Evolutionary conservation across 768 basidiomycete genomes (phyloP), one percentile per base, ranked within the genome.

Genomic region (Termitomyces sp.): DNA sequence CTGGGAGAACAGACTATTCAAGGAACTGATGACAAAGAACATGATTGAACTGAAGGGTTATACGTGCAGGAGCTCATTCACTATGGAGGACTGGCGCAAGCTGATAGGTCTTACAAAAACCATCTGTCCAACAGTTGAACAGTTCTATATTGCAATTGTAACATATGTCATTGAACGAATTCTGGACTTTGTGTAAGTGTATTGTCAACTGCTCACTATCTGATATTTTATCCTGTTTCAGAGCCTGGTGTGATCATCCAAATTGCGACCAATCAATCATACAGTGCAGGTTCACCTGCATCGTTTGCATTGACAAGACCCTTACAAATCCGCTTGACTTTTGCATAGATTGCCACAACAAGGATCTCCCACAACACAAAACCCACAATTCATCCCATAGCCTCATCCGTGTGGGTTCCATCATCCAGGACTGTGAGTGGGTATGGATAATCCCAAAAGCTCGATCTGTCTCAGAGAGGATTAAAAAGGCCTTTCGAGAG

Each of bases 141-240:
- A 57, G 32, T 61, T 61, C 32, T 57, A 57, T 33, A 46, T 28
- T 16, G 51, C 49, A n/a, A 61, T 57, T 35, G 55, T 12, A 50
- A 15, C 7, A n/a, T n/a, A n/a, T 22, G 33, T 50, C 15, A 13
- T 49, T 39, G 39, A 39, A 3, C 13, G 13, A 39, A 12, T 39
- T 39, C 39, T 12, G 15, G 2, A 39, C 6, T 39, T 39, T 15
- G 0, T 0, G 39, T 39, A 39, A 39, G 39, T 12, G 16, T 15
- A 39, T 39, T 13, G 16, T 39, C 15, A 13, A 39, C 38, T 13
- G 11, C 8, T 39, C 38, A 11, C 15, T 13, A 39, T 39, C n/a
- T 39, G 38, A 39, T 9, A 39, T 39, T 15, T 39, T 12, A 39
- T 39, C 13, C 39, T 12, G 13, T 39, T 39, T 39, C 6, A 39